Conservation (phyloP, 495 filamentous ascomycete genomes). For the Astrocystis sublimbata region DNA sequence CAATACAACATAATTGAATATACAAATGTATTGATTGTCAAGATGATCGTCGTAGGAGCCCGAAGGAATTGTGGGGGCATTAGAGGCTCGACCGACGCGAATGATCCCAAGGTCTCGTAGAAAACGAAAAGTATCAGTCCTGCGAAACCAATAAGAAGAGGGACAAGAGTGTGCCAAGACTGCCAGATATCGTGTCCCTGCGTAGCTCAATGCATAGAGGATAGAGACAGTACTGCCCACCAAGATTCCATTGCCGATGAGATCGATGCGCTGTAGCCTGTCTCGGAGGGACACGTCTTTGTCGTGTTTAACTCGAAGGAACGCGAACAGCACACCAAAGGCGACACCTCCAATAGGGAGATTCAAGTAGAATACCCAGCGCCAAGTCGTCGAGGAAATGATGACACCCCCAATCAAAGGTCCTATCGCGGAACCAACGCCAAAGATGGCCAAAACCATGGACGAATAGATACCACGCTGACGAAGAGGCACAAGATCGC, state of each 20-base stretch:
- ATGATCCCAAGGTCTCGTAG: neutral
- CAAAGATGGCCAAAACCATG: slow-evolving; percentile 34
- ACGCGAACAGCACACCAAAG: neutral
- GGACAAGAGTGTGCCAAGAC: neutral
- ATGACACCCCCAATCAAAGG: neutral
- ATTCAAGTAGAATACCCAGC: neutral
- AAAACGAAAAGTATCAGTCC: neutral
- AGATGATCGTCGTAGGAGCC: neutral
- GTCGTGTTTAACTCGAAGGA: neutral
- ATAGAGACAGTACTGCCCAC: neutral
- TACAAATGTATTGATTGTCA: neutral
- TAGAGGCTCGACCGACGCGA: neutral
- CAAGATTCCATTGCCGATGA: neutral
- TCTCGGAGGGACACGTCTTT: neutral
- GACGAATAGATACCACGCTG: slow-evolving; percentile 58
- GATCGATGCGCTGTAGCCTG: neutral
- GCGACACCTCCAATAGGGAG: neutral
- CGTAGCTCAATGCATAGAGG: neutral
- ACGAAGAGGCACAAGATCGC: slow-evolving; percentile 70
- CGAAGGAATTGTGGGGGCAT: neutral
- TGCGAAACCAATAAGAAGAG: neutral
- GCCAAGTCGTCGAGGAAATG: neutral
- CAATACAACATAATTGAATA: neutral
- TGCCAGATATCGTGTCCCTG: neutral
- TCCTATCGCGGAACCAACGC: neutral